Conservation (phyloP, 2,329 filamentous ascomycete genomes). For the Alternaria tenuissima region DNA sequence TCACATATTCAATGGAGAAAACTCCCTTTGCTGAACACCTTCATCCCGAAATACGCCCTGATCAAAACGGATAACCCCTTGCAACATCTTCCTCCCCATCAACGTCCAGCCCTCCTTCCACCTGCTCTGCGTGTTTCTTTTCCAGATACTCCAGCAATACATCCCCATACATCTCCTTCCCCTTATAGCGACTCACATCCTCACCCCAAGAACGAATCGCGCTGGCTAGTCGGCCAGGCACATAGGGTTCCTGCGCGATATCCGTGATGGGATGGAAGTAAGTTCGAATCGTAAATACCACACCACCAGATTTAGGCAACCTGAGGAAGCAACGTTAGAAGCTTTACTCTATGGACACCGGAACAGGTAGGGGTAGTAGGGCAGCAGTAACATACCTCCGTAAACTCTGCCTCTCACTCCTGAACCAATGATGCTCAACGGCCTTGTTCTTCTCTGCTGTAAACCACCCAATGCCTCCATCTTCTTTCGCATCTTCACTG, state of each 20-base stretch:
- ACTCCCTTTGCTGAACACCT: background rate
- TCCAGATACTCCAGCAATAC: slow-evolving; percentile 82
- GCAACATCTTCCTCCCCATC: slow-evolving; percentile 66
- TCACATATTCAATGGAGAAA: background rate
- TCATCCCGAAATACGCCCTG: background rate
- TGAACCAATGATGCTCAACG: slow-evolving; percentile 77
- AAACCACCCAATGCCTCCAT: slow-evolving; percentile 69
- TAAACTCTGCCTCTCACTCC: slow-evolving; percentile 77
- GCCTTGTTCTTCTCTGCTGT: slow-evolving; percentile 74
- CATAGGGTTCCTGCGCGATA: slow-evolving; percentile 74
- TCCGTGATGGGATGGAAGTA: slow-evolving; percentile 78
- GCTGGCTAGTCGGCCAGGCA: slow-evolving; percentile 79
- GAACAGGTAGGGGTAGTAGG: background rate
- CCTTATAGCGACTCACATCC: slow-evolving; percentile 80
- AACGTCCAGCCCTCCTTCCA: slow-evolving; percentile 70
- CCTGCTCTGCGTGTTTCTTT: slow-evolving; percentile 74
- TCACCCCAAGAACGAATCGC: slow-evolving; percentile 83
- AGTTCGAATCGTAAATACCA: slow-evolving; percentile 79
- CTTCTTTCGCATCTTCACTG: slow-evolving; percentile 66
- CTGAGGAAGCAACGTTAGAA: slow-evolving; percentile 26
- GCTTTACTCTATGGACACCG: background rate
- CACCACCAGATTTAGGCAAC: slow-evolving; percentile 56
- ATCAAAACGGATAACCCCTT: slow-evolving; percentile 67
- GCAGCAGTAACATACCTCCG: slow-evolving; percentile 55
- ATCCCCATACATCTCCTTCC: slow-evolving; percentile 74